A percentile compares a stretch with the other conserved stretches of the same genome.
These are phyloP conservation scores for Tetradesmus lagerheimii DNA, from an alignment of 139 green algal species.

Conservation along the genomic window DNA sequence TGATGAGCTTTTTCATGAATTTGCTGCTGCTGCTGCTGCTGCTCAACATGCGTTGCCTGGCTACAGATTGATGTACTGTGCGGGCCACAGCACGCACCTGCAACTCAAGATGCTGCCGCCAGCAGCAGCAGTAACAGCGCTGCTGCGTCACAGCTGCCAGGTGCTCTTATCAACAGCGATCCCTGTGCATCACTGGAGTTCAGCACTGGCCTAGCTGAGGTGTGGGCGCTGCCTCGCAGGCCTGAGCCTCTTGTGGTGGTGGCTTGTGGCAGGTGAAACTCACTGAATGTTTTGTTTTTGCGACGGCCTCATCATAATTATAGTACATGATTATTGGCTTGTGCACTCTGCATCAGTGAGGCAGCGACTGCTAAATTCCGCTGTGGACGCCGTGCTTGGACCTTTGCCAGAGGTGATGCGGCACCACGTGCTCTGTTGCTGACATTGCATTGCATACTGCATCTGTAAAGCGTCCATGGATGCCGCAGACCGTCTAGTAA, in stretches of 20 bases:
- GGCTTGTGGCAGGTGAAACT: conserved; percentile 23
- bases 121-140: background rate
- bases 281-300: too few relatives aligned
- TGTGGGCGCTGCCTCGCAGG: conserved; percentile 31
- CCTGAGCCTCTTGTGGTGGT: conserved; percentile 45
- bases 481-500: too few relatives aligned
- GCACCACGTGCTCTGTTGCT: too few relatives aligned
- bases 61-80: background rate
- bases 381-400: too few relatives aligned
- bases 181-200: background rate
- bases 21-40: background rate
- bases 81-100: background rate
- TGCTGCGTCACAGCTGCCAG: background rate
- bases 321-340: too few relatives aligned
- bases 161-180: background rate
- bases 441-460: too few relatives aligned
- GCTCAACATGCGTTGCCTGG: background rate
- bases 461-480: too few relatives aligned
- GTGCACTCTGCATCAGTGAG: too few relatives aligned
- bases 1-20: too few relatives aligned
- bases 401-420: too few relatives aligned
- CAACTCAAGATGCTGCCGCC: background rate
- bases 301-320: too few relatives aligned
- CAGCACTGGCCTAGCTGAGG: background rate
- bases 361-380: too few relatives aligned